Evolutionary conservation across 495 filamentous ascomycete genomes (phyloP).

Genomic region (Glarea lozoyensis): DNA sequence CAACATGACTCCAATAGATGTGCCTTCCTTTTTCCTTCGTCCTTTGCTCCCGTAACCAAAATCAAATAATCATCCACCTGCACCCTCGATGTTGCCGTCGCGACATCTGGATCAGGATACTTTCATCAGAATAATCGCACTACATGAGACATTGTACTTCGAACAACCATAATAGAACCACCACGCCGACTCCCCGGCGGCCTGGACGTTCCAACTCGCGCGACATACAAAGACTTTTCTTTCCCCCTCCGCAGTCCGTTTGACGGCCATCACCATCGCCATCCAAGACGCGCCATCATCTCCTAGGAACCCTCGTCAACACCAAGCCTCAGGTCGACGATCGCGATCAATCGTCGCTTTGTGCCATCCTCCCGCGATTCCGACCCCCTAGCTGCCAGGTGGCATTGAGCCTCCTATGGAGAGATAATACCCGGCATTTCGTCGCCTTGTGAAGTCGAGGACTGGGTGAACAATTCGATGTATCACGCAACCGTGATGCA

Average conservation of each 20-base stretch:
- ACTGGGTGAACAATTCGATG: constrained; percentile 20
- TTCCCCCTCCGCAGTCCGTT: too few relatives aligned
- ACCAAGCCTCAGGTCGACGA: too few relatives aligned
- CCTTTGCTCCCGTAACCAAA: not conserved
- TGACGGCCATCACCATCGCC: too few relatives aligned
- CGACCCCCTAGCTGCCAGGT: constrained; percentile 1
- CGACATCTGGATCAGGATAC: too few relatives aligned
- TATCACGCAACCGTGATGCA: constrained; percentile 22
- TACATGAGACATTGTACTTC: too few relatives aligned
- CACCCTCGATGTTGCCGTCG: not conserved
- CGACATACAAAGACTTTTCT: not conserved
- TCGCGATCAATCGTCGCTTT: too few relatives aligned
- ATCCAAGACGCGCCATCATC: too few relatives aligned
- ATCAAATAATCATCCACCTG: not conserved
- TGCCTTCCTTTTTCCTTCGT: not conserved
- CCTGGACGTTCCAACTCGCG: too few relatives aligned
- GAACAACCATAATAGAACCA: too few relatives aligned
- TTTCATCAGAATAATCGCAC: too few relatives aligned
- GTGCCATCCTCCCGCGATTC: constrained; percentile 6
- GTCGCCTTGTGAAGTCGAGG: constrained; percentile 7
- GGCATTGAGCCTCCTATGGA: constrained; percentile 12
- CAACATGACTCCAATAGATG: not conserved
- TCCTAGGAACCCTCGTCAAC: too few relatives aligned
- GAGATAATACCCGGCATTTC: constrained; percentile 7
- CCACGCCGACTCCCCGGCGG: constrained; percentile 3